These are phyloP conservation scores for Gastrolobium villosum DNA, from an alignment of 306 rosid genomes.

Conservation along the genomic window DNA sequence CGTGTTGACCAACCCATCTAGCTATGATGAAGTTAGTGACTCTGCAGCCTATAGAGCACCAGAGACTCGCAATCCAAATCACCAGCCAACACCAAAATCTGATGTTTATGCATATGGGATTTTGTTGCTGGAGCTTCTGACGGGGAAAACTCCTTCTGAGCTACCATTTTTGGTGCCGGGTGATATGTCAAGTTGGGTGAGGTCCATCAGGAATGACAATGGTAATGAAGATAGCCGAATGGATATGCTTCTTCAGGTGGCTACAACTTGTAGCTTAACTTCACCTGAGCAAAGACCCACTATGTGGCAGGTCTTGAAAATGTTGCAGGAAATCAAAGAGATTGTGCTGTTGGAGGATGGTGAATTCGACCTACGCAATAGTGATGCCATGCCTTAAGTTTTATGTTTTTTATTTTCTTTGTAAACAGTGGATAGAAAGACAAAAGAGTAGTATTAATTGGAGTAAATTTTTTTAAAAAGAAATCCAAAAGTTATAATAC, in stretches of 20 bases:
- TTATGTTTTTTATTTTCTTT: neutral
- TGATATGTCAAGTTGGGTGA: conserved; percentile 77
- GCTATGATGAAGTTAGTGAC: conserved; percentile 53
- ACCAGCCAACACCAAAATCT: conserved; percentile 62
- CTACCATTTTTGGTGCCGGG: conserved; percentile 59
- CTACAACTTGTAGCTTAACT: conserved; percentile 69
- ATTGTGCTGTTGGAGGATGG: conserved; percentile 62
- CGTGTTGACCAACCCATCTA: conserved; percentile 51
- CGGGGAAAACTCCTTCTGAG: conserved; percentile 75
- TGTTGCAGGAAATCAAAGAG: conserved; percentile 91
- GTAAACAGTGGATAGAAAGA: conserved; percentile 40
- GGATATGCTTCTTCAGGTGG: conserved; percentile 88
- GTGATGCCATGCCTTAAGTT: conserved; percentile 34
- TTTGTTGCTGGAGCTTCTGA: conserved; percentile 81
- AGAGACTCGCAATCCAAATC: conserved; percentile 61
- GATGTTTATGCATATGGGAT: conserved; percentile 85
- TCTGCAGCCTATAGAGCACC: conserved; percentile 76
- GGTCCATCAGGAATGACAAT: conserved; percentile 65
- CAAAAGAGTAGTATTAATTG: conserved; percentile 31
- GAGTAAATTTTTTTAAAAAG: conserved; percentile 4
- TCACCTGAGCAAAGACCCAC: conserved; percentile 95
- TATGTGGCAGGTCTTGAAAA: conserved; percentile 97
- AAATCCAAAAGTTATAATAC: conserved; percentile 25
- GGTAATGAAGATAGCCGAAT: conserved; percentile 66
- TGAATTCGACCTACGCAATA: conserved; percentile 55